These are phyloP conservation scores for Lobosporangium transversale DNA, from an alignment of 192 early-diverging fungal genomes.

Conservation along the genomic window DNA sequence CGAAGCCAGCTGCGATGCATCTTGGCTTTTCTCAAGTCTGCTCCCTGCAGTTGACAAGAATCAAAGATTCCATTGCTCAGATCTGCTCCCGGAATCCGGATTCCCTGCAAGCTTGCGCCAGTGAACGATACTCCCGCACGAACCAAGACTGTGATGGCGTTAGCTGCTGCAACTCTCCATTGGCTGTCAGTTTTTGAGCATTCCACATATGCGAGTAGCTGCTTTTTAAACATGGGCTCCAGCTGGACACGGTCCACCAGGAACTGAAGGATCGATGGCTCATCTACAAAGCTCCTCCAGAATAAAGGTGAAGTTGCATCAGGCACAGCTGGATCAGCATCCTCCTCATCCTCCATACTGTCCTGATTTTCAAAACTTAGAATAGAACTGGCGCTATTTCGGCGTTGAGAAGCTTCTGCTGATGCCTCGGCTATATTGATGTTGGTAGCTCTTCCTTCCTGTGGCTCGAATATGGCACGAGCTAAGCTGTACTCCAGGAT, in stretches of 20 bases:
- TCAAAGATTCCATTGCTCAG: conserved; percentile 10
- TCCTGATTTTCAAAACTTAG: background rate
- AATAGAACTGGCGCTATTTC: background rate
- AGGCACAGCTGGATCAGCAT: background rate
- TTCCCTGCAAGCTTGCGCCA: conserved; percentile 7
- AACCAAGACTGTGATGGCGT: conserved; percentile 14
- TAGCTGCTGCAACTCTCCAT: background rate
- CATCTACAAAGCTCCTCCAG: too few species aligned
- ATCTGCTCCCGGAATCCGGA: conserved; percentile 15
- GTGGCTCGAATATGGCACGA: background rate
- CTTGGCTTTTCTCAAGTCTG: conserved; percentile 3
- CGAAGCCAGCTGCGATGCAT: background rate
- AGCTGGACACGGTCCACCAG: background rate
- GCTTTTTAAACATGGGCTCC: background rate
- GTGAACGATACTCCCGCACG: background rate
- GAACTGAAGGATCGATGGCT: too few species aligned
- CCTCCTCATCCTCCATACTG: background rate
- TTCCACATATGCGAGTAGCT: background rate
- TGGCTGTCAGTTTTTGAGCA: background rate
- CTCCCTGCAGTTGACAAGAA: conserved; percentile 1
- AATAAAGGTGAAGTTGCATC: background rate
- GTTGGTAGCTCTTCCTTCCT: background rate
- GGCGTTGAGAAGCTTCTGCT: background rate
- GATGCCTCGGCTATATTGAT: background rate
- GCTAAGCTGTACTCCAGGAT: background rate